phyloP scores from a whole-genome alignment of 1,139 yeast species.

The Hanseniaspora uvarum region DNA sequence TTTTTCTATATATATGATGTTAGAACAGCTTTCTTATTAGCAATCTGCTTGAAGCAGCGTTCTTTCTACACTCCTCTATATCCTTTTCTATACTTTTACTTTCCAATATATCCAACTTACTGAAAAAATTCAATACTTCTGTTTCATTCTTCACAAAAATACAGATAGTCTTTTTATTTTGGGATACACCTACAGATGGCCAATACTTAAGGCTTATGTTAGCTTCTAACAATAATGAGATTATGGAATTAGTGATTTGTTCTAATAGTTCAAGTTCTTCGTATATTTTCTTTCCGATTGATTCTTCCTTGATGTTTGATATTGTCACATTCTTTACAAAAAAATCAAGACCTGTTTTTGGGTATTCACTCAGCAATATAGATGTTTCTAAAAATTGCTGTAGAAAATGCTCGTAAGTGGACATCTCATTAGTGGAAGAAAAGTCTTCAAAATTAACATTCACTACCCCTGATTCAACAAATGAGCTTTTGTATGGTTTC shows the following conservation, averaged over 20 bases:
- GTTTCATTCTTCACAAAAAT: constrained; percentile 11
- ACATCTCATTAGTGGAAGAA: constrained; percentile 18
- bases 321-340: constrained; percentile 51
- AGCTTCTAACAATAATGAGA: constrained; percentile 1
- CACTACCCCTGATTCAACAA: constrained; percentile 56
- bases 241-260: constrained; percentile 19
- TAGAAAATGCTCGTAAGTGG: constrained; percentile 19
- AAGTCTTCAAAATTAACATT: constrained; percentile 53
- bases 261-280: constrained; percentile 24
- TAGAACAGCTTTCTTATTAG: constrained; percentile 18
- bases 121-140: constrained; percentile 4
- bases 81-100: constrained; percentile 20
- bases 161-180: constrained; percentile 4
- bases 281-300: constrained; percentile 26
- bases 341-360: constrained; percentile 78
- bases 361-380: constrained; percentile 62
- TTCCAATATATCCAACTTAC: background rate
- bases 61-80: constrained; percentile 23
- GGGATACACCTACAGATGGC: constrained; percentile 12
- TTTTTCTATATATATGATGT: too few relatives aligned
- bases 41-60: constrained; percentile 19
- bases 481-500: constrained; percentile 70
- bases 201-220: constrained; percentile 11
- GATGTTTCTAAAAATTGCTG: constrained; percentile 32
- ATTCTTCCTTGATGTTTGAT: constrained; percentile 27